Base-by-base conservation (phyloP, 805 yeast genomes). In the Kuraishia piskuri region DNA sequence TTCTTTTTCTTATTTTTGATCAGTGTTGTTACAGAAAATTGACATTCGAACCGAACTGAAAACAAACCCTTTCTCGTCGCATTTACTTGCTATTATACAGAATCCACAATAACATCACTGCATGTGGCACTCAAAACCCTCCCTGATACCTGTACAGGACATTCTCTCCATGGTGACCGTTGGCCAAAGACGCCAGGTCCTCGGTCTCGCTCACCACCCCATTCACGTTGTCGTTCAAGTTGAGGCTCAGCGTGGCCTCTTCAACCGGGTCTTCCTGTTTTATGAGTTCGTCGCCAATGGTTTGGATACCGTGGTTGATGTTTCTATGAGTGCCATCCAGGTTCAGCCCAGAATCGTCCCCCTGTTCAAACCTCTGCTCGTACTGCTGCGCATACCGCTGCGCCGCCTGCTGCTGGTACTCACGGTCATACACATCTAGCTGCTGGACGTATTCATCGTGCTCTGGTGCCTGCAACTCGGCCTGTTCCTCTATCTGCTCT, bases 151-250 rank as follows among this genome's bases (percentile, higher is more conserved):
- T 55, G 54, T 65, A 65, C 53, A 65, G 54, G 9, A 65, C 68
- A 55, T 63, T 65, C 46, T 60, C 67, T 8, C 69, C 68, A 46
- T 66, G 68, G 48, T 66, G 71, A 0, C 71, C 71, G 49, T 66
- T 67, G 8, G 70, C 58, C 55, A 67, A 56, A 7, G 68, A 62
- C n/a, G 67, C 71, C 51, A 67, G 58, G 50, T 67, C 71, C 51
- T 67, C 71, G 12, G 63, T 58, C 53, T 67, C 71, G 1, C 66
- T 60, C 9, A 65, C 68, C 2, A 60, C 67, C 20, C 59, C 61
- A 2, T 63, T 58, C 17, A 65, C 65, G 52, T 67, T 67, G 44
- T 67, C 69, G 52, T 63, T 65, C 50, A 67, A 50, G 46, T 59
- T 64, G 21, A 67, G 50, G 4, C 65, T 56, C 20, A 67, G 54